Evolutionary conservation across 169 alveolate species (phyloP).

Genomic region (Eimeria necatrix): DNA sequence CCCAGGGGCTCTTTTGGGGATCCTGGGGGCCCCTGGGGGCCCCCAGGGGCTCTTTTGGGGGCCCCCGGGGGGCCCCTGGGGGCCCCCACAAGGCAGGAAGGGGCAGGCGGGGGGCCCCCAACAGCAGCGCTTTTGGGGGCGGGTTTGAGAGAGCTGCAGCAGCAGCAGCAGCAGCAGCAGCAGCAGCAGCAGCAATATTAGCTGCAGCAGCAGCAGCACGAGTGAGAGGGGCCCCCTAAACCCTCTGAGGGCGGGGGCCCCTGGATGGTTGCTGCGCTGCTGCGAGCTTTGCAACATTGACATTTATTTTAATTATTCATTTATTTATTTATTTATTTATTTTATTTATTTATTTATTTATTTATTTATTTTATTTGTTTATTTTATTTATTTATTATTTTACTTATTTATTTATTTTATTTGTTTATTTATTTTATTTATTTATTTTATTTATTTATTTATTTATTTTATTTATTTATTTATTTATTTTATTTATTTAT

Average conservation of each 20-base stretch:
- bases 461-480: not conserved
- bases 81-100: no score
- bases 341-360: no score
- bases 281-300: not conserved
- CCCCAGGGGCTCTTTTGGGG: not conserved
- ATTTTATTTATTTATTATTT: no score
- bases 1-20: no score
- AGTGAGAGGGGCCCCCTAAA: constrained; percentile 10
- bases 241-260: constrained; percentile 35
- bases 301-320: not conserved
- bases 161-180: not conserved
- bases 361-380: no score
- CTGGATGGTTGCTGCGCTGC: constrained; percentile 13
- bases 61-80: not conserved
- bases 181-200: not conserved
- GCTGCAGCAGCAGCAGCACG: constrained; percentile 29
- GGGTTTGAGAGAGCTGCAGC: not conserved
- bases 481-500: no score
- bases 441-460: no score
- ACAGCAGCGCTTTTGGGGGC: not conserved
- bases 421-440: not conserved
- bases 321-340: no score
- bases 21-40: no score
- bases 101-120: not conserved
- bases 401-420: not conserved